These are phyloP conservation scores for Penicillium sp. DNA, from an alignment of 2,329 filamentous ascomycete species.

Conservation along the genomic window DNA sequence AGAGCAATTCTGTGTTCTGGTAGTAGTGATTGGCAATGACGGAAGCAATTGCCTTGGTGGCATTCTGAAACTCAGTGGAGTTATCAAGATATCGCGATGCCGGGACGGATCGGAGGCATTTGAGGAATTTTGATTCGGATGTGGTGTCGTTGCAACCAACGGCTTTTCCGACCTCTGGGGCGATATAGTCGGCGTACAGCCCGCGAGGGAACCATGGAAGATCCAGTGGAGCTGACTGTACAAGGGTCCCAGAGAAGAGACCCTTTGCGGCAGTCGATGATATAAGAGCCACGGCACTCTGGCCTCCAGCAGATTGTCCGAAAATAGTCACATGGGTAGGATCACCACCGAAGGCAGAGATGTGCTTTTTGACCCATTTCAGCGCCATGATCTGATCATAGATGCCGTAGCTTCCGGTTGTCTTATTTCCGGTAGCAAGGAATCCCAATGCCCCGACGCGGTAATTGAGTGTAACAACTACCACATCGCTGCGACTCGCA, in stretches of 20 bases:
- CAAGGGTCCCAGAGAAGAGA: conserved; percentile 30
- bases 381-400: conserved; percentile 36
- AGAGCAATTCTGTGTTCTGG: conserved; percentile 17
- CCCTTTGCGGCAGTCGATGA: conserved; percentile 27
- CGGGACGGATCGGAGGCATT: conserved; percentile 26
- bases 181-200: conserved; percentile 24
- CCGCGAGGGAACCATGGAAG: conserved; percentile 29
- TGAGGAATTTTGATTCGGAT: conserved; percentile 15
- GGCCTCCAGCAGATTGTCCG: conserved; percentile 46
- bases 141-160: conserved; percentile 23
- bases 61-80: conserved; percentile 17
- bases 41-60: conserved; percentile 6
- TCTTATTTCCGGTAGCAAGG: conserved; percentile 38
- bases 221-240: conserved; percentile 29
- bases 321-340: conserved; percentile 36
- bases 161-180: conserved; percentile 21
- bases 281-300: conserved; percentile 49
- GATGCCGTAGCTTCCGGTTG: conserved; percentile 33
- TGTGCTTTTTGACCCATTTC: conserved; percentile 28
- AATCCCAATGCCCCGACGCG: conserved; percentile 35
- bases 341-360: conserved; percentile 31
- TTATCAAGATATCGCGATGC: conserved; percentile 24
- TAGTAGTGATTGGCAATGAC: conserved; percentile 17
- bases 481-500: conserved; percentile 38
- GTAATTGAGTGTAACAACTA: conserved; percentile 40